phyloP scores from a whole-genome alignment of 108 stramenopile genomes.

The Aurantiochytrium sp. region DNA sequence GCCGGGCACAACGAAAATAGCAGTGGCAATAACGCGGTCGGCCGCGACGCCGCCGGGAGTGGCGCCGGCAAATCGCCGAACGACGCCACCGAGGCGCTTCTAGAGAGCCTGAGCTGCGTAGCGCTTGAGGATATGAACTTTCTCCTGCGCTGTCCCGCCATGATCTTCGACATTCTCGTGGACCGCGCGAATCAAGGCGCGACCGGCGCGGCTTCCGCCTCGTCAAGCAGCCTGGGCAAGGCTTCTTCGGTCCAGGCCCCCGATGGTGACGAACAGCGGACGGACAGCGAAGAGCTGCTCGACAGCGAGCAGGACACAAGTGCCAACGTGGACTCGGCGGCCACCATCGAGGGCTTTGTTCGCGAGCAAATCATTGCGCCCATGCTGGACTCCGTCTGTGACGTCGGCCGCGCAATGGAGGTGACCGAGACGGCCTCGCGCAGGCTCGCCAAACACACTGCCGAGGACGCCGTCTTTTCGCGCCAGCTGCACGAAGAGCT shows the following conservation, averaged over 20 bases:
- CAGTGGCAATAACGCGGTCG: too few species aligned
- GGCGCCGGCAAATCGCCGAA: not conserved
- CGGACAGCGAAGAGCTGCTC: not conserved
- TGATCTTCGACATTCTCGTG: not conserved
- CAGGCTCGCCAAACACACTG: not conserved
- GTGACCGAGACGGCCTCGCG: not conserved
- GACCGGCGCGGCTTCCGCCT: too few species aligned
- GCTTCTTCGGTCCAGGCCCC: too few species aligned
- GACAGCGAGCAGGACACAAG: not conserved
- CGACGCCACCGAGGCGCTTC: not conserved
- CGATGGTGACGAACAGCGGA: too few species aligned
- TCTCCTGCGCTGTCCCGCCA: not conserved
- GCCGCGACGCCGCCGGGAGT: not conserved
- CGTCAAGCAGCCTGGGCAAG: too few species aligned
- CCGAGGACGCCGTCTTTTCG: not conserved
- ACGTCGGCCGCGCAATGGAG: not conserved
- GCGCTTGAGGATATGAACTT: conserved; percentile 19
- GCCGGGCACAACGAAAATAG: too few species aligned
- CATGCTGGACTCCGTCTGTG: not conserved
- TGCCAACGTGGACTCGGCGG: too few species aligned
- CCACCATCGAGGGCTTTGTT: not conserved
- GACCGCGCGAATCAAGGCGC: not conserved
- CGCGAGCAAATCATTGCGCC: not conserved
- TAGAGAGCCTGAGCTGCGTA: not conserved
- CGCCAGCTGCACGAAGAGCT: not conserved